These are phyloP conservation scores for Naganishia vishniacii DNA, from an alignment of 768 basidiomycete species.

Conservation along the genomic window DNA sequence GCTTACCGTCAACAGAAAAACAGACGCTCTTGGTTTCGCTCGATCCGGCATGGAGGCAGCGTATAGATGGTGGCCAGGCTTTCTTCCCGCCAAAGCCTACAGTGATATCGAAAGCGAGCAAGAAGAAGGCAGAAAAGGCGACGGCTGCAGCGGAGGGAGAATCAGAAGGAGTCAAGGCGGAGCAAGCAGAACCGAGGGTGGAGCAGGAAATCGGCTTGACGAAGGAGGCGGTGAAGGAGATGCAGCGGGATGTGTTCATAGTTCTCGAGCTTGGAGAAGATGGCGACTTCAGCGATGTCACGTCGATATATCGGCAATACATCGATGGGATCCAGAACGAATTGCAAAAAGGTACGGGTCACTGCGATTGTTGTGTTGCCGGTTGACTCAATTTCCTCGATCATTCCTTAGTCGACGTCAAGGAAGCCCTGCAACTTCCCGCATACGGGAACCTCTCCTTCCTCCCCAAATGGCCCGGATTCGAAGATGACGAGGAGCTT, in stretches of 20 bases:
- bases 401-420: neutral
- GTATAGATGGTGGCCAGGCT: conserved; percentile 21
- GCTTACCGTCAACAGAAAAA: conserved; percentile 23
- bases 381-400: too few species aligned
- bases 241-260: conserved; percentile 11
- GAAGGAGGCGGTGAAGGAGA: conserved; percentile 11
- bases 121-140: conserved; percentile 18
- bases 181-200: neutral
- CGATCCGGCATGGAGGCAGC: conserved; percentile 40
- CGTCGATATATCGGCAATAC: neutral
- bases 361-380: too few species aligned
- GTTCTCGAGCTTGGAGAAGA: neutral
- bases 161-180: neutral
- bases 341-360: conserved; percentile 4
- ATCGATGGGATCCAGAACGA: neutral
- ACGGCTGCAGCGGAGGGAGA: neutral
- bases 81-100: conserved; percentile 20
- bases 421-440: conserved; percentile 26
- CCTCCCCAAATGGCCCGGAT: conserved; percentile 41
- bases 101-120: conserved; percentile 19
- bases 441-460: conserved; percentile 39
- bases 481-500: conserved; percentile 44
- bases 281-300: conserved; percentile 5
- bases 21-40: conserved; percentile 34
- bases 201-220: neutral